These are phyloP conservation scores for Trichosporon asahii DNA, from an alignment of 1,284 basidiomycete genomes.

Conservation along the genomic window DNA sequence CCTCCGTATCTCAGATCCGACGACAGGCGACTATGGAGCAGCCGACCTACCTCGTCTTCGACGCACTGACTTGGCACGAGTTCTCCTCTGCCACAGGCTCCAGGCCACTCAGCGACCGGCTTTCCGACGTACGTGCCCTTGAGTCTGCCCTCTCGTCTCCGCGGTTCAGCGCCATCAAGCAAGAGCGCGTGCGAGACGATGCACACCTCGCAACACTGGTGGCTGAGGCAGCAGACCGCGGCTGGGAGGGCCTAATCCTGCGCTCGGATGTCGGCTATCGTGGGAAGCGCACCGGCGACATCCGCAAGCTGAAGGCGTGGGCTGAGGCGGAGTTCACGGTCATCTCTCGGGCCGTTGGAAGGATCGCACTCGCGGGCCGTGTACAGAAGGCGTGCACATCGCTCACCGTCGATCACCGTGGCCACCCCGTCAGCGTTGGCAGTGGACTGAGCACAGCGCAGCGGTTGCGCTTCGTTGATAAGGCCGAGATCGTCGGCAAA, in stretches of 20 bases:
- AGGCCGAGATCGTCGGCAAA: constrained; percentile 33
- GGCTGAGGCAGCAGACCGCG: constrained; percentile 31
- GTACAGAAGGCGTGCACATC: constrained; percentile 34
- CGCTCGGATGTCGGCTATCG: constrained; percentile 43
- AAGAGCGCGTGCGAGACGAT: constrained; percentile 25
- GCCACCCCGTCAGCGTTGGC: constrained; percentile 41
- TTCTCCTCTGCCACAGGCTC: constrained; percentile 14
- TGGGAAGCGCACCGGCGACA: constrained; percentile 41
- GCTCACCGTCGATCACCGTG: constrained; percentile 45
- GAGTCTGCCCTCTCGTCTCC: constrained; percentile 9
- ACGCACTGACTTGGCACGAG: constrained; percentile 39
- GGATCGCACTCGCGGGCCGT: constrained; percentile 37
- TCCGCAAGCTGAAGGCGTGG: constrained; percentile 50
- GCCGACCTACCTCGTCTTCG: constrained; percentile 44
- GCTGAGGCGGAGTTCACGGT: constrained; percentile 48
- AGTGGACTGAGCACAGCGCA: constrained; percentile 46
- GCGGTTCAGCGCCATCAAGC: constrained; percentile 33
- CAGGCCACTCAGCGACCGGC: constrained; percentile 32
- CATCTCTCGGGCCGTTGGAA: constrained; percentile 28
- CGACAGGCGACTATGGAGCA: constrained; percentile 29
- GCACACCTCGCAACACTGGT: constrained; percentile 31
- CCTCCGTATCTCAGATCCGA: constrained; percentile 37
- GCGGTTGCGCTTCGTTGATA: constrained; percentile 35
- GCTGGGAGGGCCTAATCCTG: constrained; percentile 49
- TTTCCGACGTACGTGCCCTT: neutral